These are phyloP conservation scores for Cercospora citrullina DNA, from an alignment of 2,329 filamentous ascomycete species.

Conservation along the genomic window DNA sequence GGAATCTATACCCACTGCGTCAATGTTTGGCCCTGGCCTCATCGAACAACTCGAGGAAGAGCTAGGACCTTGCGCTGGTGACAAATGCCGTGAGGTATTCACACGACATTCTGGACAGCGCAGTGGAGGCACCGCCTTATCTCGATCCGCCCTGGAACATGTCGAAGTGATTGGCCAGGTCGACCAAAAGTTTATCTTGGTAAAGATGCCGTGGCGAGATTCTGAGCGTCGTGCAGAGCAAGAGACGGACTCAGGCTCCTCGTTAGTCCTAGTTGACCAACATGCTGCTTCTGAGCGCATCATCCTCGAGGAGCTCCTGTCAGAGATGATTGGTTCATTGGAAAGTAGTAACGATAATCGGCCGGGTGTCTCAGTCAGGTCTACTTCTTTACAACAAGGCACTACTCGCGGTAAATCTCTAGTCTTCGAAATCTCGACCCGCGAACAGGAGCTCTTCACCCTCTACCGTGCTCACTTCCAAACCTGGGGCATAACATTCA, in stretches of 20 bases:
- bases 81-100: slow-evolving; percentile 3
- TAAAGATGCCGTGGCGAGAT: slow-evolving; percentile 51
- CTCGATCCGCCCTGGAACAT: slow-evolving; percentile 58
- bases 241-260: slow-evolving; percentile 21
- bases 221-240: neutral
- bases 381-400: neutral
- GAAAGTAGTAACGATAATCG: neutral
- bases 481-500: slow-evolving; percentile 73
- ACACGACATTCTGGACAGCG: neutral
- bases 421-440: slow-evolving; percentile 62
- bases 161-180: slow-evolving; percentile 78
- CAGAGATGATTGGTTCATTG: slow-evolving; percentile 50
- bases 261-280: slow-evolving; percentile 81
- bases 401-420: slow-evolving; percentile 54
- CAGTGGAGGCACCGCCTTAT: slow-evolving; percentile 49
- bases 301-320: slow-evolving; percentile 72
- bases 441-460: slow-evolving; percentile 62
- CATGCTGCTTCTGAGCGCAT: slow-evolving; percentile 92
- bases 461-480: slow-evolving; percentile 59
- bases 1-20: slow-evolving; percentile 29
- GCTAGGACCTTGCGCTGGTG: slow-evolving; percentile 18
- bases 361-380: neutral
- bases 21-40: slow-evolving; percentile 27
- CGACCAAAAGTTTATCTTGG: slow-evolving; percentile 84
- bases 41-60: slow-evolving; percentile 16